Base-by-base conservation (phyloP, 169 alveolate genomes). In the Plasmodium coatneyi region DNA sequence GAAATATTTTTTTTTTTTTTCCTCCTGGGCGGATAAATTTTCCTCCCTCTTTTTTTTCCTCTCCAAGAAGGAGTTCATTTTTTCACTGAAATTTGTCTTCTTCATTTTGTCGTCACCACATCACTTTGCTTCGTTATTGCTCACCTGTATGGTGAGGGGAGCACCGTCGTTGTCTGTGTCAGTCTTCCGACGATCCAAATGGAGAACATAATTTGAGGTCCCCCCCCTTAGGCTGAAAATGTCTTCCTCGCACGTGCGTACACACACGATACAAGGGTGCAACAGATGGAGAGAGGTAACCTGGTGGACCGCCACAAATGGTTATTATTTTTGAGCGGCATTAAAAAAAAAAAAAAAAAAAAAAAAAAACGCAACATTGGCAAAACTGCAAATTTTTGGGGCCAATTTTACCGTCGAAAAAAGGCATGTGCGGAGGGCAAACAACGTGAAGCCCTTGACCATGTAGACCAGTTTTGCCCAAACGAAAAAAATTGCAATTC, bases 31-130 rank as follows among this genome's bases (percentile, higher is more conserved):
- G 36, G 36, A 25, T 66, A 66, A 19, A 66, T 22, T 22, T 9
- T 25, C 36, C 36, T 66, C 76, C 76, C 83, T 54, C 93, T 86
- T 86, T 74, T 86, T 16, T 86, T 86, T 39, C 22, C 46, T 19
- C 80, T 76, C 70, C 30, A 16, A 22, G 60, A 39, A 28, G 60
- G 70, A 14, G 46, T 54, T 72, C 22, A 86, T 16, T 5, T 86
- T 76, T 74, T 86, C 74, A 10, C 78, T 86, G 32, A 86, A 86
- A 30, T 36, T 74, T 30, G 54, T 54, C 30, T 32, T 7, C n/a
- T 83, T 25, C 92, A 83, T 83, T 22, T 43, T 71, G 43, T 71
- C 12, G 7, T 56, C 66, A 7, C 56, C 22, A 10, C 14, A 19
- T 30, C 52, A 39, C n/a, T 19, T 19, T 78, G 28, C 28, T 78